A percentile compares a stretch with the other conserved stretches of the same genome.
phyloP scores from a whole-genome alignment of 768 basidiomycete genomes.

The Tubosaeta brunneosetosa region DNA sequence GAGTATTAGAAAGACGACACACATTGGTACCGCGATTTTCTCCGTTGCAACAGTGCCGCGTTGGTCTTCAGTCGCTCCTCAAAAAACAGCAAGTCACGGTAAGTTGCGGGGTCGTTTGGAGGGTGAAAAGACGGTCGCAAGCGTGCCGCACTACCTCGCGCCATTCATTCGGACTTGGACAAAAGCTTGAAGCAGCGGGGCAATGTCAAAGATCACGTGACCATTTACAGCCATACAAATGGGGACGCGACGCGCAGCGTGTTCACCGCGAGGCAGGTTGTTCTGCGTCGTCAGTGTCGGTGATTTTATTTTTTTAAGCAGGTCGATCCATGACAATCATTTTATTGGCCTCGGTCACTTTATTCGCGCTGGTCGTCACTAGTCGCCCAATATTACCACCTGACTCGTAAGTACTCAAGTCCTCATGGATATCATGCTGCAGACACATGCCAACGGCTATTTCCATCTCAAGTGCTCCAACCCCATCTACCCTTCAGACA shows the following conservation, averaged over 20 bases:
- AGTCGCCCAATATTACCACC: conserved; percentile 35
- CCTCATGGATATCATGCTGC: conserved; percentile 5
- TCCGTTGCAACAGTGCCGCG: conserved; percentile 70
- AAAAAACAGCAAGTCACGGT: conserved; percentile 84
- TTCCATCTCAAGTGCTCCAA: conserved; percentile 8
- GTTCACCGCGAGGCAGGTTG: conserved; percentile 22
- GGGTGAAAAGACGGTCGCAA: conserved; percentile 47
- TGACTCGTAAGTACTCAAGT: conserved; percentile 30
- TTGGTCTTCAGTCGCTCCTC: conserved; percentile 97
- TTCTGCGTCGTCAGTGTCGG: conserved; percentile 14
- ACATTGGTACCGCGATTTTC: conserved; percentile 84
- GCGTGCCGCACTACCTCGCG: conserved; percentile 19
- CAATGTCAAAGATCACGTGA: conserved; percentile 21
- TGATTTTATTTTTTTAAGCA: conserved; percentile 1
- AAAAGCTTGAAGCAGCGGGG: background rate
- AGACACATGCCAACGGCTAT: conserved; percentile 12
- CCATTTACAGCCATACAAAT: conserved; percentile 14
- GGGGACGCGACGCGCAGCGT: conserved; percentile 19
- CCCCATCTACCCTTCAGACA: conserved; percentile 24
- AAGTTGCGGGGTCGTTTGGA: conserved; percentile 71
- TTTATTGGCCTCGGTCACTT: conserved; percentile 35
- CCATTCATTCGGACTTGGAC: conserved; percentile 18
- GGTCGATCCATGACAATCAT: conserved; percentile 32
- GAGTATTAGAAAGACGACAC: conserved; percentile 26
- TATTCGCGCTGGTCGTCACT: conserved; percentile 43